Conservation (phyloP, 1,284 basidiomycete species). For the Naganishia albida region DNA sequence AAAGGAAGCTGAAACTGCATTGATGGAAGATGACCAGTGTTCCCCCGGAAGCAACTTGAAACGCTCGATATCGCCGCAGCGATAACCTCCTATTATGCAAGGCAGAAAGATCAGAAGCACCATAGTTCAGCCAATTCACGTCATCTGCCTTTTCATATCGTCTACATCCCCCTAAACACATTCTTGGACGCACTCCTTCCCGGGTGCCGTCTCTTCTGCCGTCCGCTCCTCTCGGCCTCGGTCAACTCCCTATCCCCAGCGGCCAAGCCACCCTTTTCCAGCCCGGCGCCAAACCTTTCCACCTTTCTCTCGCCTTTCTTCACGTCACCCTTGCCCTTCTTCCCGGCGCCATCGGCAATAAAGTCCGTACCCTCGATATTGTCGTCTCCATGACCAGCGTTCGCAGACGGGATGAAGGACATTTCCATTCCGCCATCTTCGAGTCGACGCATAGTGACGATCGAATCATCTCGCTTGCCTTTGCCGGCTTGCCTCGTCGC, state of each 20-base stretch:
- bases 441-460: constrained; percentile 29
- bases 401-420: constrained; percentile 55
- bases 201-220: constrained; percentile 69
- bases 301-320: constrained; percentile 63
- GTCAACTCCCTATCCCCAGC: constrained; percentile 60
- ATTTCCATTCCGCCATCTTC: constrained; percentile 58
- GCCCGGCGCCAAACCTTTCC: constrained; percentile 77
- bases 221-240: constrained; percentile 58
- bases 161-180: constrained; percentile 61
- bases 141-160: too few relatives aligned
- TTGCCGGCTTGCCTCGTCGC: constrained; percentile 4
- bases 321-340: constrained; percentile 49
- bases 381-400: constrained; percentile 34
- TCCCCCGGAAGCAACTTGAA: neutral
- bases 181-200: constrained; percentile 84
- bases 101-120: too few relatives aligned
- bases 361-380: constrained; percentile 32
- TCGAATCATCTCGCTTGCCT: constrained; percentile 34
- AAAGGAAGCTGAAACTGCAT: neutral
- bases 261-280: constrained; percentile 69
- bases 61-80: neutral
- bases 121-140: too few relatives aligned
- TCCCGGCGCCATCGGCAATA: constrained; percentile 32
- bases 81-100: too few relatives aligned
- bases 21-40: neutral